Conservation (phyloP, 257 asterid species). For the Leonotis leonurus region DNA sequence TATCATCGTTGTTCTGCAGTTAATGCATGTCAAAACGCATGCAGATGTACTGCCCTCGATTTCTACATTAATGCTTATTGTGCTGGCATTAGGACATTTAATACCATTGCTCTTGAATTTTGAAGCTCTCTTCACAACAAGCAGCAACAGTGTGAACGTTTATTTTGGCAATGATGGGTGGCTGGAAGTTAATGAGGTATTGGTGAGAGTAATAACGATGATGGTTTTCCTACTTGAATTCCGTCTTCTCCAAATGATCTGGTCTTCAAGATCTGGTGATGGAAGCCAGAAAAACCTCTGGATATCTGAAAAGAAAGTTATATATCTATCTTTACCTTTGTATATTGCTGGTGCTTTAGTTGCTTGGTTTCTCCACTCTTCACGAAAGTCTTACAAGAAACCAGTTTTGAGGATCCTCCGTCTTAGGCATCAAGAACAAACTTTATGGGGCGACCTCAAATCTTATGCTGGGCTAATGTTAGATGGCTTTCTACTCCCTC, state of each 20-base stretch:
- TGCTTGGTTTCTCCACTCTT: conserved; percentile 54
- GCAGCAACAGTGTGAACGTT: conserved; percentile 40
- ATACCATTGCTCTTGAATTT: conserved; percentile 74
- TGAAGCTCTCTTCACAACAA: conserved; percentile 61
- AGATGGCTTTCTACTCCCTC: conserved; percentile 85
- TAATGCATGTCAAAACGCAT: conserved; percentile 53
- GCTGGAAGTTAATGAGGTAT: conserved; percentile 81
- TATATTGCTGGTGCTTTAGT: conserved; percentile 60
- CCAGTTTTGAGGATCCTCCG: conserved; percentile 8
- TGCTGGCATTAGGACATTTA: conserved; percentile 71
- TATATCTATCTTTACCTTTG: conserved; percentile 56
- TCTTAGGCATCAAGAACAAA: conserved; percentile 10
- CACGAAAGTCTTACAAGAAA: conserved; percentile 31
- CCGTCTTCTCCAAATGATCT: conserved; percentile 68
- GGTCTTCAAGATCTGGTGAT: conserved; percentile 60
- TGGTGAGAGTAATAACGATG: conserved; percentile 82
- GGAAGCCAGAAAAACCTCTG: conserved; percentile 38
- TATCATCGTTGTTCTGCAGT: conserved; percentile 61
- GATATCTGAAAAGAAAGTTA: conserved; percentile 66
- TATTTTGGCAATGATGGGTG: conserved; percentile 65
- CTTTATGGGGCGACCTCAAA: conserved; percentile 67
- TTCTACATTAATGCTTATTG: conserved; percentile 55
- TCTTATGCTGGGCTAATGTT: conserved; percentile 59
- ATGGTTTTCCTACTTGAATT: conserved; percentile 78
- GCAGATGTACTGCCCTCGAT: conserved; percentile 50